These are phyloP conservation scores for Euphrasia confusa DNA, from an alignment of 257 asterid genomes.

Conservation along the genomic window DNA sequence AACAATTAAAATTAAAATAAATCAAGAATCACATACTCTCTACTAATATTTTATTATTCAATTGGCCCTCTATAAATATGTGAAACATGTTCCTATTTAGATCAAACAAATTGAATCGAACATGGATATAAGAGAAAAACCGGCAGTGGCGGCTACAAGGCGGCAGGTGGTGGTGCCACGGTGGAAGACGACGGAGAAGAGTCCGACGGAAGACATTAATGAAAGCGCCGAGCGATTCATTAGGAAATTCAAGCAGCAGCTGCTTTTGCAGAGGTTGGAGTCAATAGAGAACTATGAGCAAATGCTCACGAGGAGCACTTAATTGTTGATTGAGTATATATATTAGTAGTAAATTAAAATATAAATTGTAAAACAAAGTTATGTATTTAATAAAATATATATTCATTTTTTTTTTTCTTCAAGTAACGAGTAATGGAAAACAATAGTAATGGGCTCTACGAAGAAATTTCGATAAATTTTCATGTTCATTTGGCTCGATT, in stretches of 20 bases:
- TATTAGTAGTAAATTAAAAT: too few species aligned
- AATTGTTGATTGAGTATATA: too few species aligned
- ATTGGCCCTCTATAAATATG: not conserved
- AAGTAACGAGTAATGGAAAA: too few species aligned
- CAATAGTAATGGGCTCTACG: too few species aligned
- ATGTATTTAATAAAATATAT: not conserved
- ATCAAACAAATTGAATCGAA: not conserved
- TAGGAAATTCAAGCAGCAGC: conserved; percentile 54
- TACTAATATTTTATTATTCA: too few species aligned
- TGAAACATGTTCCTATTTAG: not conserved
- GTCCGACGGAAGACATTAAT: conserved; percentile 48
- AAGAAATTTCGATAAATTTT: too few species aligned
- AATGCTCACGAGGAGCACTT: conserved; percentile 63
- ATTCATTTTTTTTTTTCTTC: too few species aligned
- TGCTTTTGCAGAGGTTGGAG: conserved; percentile 67
- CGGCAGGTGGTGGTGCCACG: conserved; percentile 29
- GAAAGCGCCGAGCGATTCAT: conserved; percentile 73
- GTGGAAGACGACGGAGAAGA: conserved; percentile 31
- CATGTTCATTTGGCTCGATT: too few species aligned
- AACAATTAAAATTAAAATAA: too few species aligned
- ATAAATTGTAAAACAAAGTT: not conserved
- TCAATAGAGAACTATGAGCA: conserved; percentile 69
- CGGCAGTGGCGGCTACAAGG: not conserved
- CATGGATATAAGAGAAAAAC: not conserved
- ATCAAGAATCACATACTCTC: not conserved